Conservation (phyloP, 495 filamentous ascomycete species). For the Chaetomium tenue region DNA sequence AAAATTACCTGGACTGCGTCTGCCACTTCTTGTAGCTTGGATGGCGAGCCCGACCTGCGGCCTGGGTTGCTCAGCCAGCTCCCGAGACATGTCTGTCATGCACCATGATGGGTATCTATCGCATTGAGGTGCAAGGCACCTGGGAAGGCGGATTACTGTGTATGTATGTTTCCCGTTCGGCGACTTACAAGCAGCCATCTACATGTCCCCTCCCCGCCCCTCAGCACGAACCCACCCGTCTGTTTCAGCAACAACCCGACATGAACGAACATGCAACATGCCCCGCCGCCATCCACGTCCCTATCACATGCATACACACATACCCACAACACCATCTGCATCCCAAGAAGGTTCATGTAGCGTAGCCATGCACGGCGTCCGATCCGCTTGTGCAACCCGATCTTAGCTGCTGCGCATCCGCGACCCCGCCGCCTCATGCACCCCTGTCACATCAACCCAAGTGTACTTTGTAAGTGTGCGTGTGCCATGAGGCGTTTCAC, state of each 20-base stretch:
- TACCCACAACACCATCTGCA: background rate
- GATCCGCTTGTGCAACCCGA: background rate
- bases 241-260: background rate
- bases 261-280: background rate
- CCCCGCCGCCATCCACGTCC: background rate
- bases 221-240: too few species aligned
- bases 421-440: background rate
- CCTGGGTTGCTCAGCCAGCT: background rate
- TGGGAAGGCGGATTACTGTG: background rate
- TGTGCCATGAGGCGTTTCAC: constrained; percentile 1
- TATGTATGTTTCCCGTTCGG: too few species aligned
- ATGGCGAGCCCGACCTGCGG: background rate
- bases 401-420: background rate
- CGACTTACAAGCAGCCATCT: background rate
- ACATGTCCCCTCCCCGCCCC: background rate
- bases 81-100: background rate
- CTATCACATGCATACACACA: background rate
- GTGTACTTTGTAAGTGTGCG: too few species aligned
- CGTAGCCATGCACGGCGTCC: background rate
- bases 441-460: background rate
- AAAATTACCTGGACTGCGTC: background rate
- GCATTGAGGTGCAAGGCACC: too few species aligned
- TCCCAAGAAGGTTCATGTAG: background rate
- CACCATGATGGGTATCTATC: too few species aligned
- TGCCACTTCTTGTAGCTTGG: constrained; percentile 1